Evolutionary conservation across 805 yeast genomes (phyloP).

Genomic region (Ogataea siamensis): DNA sequence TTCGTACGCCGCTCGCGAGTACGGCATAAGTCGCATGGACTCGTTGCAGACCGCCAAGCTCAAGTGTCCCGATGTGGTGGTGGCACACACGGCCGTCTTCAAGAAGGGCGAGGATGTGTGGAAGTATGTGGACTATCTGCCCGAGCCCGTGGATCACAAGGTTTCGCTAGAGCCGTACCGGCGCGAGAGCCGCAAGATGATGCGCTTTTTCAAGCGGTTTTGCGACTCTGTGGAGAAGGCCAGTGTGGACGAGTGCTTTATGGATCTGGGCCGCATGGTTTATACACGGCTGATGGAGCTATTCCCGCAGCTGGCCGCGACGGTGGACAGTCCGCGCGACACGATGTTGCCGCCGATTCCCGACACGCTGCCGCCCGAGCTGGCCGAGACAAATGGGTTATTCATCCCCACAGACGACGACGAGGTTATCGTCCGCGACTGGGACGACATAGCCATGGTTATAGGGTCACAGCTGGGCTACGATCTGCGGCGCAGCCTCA

Average conservation of each 20-base stretch:
- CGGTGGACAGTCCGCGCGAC: constrained; percentile 15
- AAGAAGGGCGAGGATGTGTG: constrained; percentile 81
- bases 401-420: constrained; percentile 25
- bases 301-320: constrained; percentile 45
- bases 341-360: constrained; percentile 46
- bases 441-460: constrained; percentile 78
- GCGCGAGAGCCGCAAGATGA: constrained; percentile 77
- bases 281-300: constrained; percentile 39
- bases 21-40: constrained; percentile 79
- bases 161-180: constrained; percentile 91
- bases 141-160: constrained; percentile 64
- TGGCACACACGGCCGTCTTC: constrained; percentile 93
- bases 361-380: constrained; percentile 29
- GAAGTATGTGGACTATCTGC: constrained; percentile 65
- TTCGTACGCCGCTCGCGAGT: constrained; percentile 82
- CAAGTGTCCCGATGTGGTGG: constrained; percentile 72
- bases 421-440: constrained; percentile 41
- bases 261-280: constrained; percentile 76
- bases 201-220: constrained; percentile 56
- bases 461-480: constrained; percentile 62
- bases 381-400: constrained; percentile 33
- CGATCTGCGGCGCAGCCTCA: constrained; percentile 53
- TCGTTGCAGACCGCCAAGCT: constrained; percentile 60
- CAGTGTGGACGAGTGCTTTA: constrained; percentile 89
- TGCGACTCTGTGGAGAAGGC: constrained; percentile 86